Conservation (phyloP, 1,139 yeast species). For the Meyerozyma sp. region DNA sequence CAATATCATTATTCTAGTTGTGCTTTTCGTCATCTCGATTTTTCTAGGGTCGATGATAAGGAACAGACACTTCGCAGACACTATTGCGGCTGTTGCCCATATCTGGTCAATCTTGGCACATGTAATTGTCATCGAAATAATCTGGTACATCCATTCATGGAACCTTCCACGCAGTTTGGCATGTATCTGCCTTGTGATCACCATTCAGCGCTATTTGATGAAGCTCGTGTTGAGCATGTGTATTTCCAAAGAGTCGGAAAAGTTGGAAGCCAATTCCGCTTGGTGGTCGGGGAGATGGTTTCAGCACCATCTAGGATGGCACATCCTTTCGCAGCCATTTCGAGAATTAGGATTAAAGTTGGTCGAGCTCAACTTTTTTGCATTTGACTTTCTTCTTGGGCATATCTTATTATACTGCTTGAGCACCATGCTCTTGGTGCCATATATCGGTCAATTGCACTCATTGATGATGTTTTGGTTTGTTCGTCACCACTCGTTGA, state of each 20-base stretch:
- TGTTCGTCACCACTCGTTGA: slow-evolving; percentile 18
- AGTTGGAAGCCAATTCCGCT: slow-evolving; percentile 53
- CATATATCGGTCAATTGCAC: slow-evolving; percentile 47
- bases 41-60: slow-evolving; percentile 39
- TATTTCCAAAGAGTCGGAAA: slow-evolving; percentile 50
- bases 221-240: slow-evolving; percentile 35
- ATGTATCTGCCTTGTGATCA: slow-evolving; percentile 51
- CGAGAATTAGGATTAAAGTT: slow-evolving; percentile 66
- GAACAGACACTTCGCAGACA: slow-evolving; percentile 21
- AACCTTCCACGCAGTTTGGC: slow-evolving; percentile 51
- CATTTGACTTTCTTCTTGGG: slow-evolving; percentile 66
- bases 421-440: slow-evolving; percentile 60
- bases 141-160: slow-evolving; percentile 64
- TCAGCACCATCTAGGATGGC: slow-evolving; percentile 53
- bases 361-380: slow-evolving; percentile 63
- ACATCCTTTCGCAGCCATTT: slow-evolving; percentile 56
- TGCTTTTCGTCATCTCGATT: slow-evolving; percentile 44
- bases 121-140: slow-evolving; percentile 50
- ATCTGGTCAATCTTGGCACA: slow-evolving; percentile 47
- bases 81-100: slow-evolving; percentile 49
- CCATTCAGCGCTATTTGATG: slow-evolving; percentile 50
- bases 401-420: slow-evolving; percentile 58
- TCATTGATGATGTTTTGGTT: slow-evolving; percentile 35
- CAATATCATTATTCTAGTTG: slow-evolving; percentile 38
- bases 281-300: slow-evolving; percentile 92